Evolutionary conservation across 352 stramenopile species (phyloP).

Genomic region (Globisporangium camurandrum): DNA sequence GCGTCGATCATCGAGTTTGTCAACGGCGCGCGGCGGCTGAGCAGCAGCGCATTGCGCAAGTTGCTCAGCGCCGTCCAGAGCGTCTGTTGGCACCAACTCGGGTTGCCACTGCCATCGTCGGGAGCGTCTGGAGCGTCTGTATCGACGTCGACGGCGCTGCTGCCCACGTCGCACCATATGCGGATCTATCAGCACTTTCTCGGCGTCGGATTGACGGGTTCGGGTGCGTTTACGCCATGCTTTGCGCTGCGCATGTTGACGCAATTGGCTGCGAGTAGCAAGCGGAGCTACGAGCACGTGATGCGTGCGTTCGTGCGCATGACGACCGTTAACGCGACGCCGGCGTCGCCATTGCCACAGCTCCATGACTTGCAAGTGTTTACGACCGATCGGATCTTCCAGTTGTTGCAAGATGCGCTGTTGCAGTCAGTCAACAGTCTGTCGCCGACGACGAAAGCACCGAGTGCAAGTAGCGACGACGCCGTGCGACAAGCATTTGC

Average conservation of each 20-base stretch:
- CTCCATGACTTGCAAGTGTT: constrained; percentile 67
- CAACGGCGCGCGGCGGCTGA: constrained; percentile 60
- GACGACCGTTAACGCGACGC: constrained; percentile 43
- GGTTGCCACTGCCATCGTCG: constrained; percentile 28
- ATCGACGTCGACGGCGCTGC: neutral
- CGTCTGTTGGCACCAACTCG: constrained; percentile 66
- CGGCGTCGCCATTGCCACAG: constrained; percentile 40
- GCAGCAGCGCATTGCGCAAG: constrained; percentile 41
- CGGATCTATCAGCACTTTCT: constrained; percentile 78
- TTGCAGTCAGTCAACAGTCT: constrained; percentile 55
- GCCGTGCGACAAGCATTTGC: constrained; percentile 36
- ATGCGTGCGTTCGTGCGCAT: constrained; percentile 67
- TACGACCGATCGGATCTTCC: constrained; percentile 70
- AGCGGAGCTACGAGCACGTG: constrained; percentile 67
- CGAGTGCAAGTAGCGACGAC: constrained; percentile 35
- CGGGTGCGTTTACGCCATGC: constrained; percentile 54
- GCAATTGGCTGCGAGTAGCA: constrained; percentile 61
- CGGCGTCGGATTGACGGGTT: constrained; percentile 52
- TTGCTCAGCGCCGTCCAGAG: constrained; percentile 54
- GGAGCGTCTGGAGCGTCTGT: neutral
- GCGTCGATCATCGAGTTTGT: constrained; percentile 86
- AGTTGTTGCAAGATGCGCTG: constrained; percentile 70
- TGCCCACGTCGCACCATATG: constrained; percentile 46
- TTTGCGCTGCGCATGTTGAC: constrained; percentile 81
- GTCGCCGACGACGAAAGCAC: constrained; percentile 32